Conservation (phyloP, 176 grass and related monocot species). For the Oryza meyeriana region DNA sequence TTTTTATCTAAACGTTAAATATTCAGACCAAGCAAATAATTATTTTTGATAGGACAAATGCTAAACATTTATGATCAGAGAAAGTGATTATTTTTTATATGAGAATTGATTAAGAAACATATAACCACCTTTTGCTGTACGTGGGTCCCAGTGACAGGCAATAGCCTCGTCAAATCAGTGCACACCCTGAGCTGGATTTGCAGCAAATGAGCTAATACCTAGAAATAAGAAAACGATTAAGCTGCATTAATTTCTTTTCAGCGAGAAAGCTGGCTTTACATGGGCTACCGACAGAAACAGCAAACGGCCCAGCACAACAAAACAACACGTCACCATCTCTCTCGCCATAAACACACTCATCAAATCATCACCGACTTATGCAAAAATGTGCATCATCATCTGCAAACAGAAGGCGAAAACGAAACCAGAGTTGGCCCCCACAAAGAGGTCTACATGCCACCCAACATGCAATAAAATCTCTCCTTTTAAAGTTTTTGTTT, state of each 20-base stretch:
- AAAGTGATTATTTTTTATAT: not conserved
- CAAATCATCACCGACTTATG: not conserved
- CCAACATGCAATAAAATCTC: not conserved
- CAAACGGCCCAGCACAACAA: not conserved
- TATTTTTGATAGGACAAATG: not conserved
- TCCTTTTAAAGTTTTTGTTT: not conserved
- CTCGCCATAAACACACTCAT: not conserved
- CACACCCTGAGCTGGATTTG: not conserved
- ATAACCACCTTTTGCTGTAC: not conserved
- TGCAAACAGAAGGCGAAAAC: not conserved
- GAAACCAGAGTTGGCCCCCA: not conserved
- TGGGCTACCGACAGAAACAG: not conserved
- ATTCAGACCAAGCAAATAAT: not conserved
- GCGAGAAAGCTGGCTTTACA: not conserved
- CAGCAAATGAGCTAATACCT: not conserved
- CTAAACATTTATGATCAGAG: not conserved
- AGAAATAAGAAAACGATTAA: not conserved
- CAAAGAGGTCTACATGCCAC: constrained; percentile 21
- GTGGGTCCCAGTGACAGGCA: not conserved
- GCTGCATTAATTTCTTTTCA: not conserved
- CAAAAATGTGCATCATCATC: not conserved
- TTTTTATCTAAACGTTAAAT: not conserved
- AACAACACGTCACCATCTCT: not conserved
- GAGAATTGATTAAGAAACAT: not conserved
- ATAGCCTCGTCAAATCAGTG: not conserved